Evolutionary conservation across 805 yeast species (phyloP).

Genomic region (Sugiyamaella marilandica): DNA sequence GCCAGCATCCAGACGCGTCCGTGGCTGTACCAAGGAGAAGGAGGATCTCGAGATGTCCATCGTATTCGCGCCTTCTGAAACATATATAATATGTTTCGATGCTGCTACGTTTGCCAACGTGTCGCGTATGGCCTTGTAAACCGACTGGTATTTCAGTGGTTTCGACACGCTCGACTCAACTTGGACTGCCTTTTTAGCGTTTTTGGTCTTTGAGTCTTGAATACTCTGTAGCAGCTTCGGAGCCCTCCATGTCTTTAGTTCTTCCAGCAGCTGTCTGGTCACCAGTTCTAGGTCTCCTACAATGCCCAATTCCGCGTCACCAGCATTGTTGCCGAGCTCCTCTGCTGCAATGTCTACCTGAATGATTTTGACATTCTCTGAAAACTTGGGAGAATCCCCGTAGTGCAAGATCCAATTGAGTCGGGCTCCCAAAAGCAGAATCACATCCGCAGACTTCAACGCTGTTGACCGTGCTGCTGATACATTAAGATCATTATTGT

Average conservation of each 20-base stretch:
- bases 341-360: constrained; percentile 54
- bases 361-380: constrained; percentile 43
- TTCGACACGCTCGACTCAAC: constrained; percentile 30
- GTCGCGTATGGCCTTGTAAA: constrained; percentile 46
- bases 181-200: constrained; percentile 31
- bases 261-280: constrained; percentile 33
- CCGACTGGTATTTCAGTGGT: constrained; percentile 49
- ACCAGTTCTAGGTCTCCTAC: constrained; percentile 51
- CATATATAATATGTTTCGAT: constrained; percentile 32
- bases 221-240: constrained; percentile 32
- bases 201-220: constrained; percentile 24
- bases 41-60: constrained; percentile 67
- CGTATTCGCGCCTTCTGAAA: constrained; percentile 73
- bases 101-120: constrained; percentile 28
- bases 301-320: constrained; percentile 40
- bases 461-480: constrained; percentile 64
- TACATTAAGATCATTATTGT: constrained; percentile 43
- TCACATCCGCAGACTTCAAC: constrained; percentile 51
- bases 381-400: constrained; percentile 55
- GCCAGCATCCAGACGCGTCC: constrained; percentile 62
- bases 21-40: constrained; percentile 50
- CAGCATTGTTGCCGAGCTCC: constrained; percentile 47
- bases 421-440: constrained; percentile 59
- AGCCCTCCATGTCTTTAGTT: constrained; percentile 34
- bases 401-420: constrained; percentile 71